phyloP scores from a whole-genome alignment of 176 grass and related monocot genomes.

The Aegilops umbellulata region DNA sequence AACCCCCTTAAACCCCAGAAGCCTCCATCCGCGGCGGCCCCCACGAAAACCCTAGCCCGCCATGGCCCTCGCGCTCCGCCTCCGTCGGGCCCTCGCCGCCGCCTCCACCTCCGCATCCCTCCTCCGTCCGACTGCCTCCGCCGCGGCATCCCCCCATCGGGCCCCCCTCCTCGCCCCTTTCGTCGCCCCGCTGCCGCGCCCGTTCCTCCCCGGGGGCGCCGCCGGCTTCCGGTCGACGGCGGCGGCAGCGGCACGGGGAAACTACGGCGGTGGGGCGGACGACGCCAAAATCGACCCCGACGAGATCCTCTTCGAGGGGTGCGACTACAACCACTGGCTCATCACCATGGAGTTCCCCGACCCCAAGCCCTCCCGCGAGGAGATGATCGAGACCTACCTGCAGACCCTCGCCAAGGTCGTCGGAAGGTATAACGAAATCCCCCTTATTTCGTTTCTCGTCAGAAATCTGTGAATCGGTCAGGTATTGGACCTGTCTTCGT shows the following conservation, averaged over 20 bases:
- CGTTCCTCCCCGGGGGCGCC: background rate
- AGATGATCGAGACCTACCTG: conserved; percentile 95
- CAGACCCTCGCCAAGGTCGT: conserved; percentile 90
- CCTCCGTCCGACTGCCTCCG: conserved; percentile 1
- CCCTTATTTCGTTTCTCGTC: background rate
- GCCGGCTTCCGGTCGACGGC: conserved; percentile 60
- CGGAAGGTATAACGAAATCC: conserved; percentile 48
- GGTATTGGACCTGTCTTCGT: background rate
- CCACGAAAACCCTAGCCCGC: conserved; percentile 42
- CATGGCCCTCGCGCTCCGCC: conserved; percentile 77
- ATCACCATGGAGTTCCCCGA: conserved; percentile 98
- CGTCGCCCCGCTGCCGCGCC: background rate
- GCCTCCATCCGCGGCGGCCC: background rate
- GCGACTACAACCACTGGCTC: conserved; percentile 98
- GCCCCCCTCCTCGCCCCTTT: background rate
- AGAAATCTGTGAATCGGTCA: background rate
- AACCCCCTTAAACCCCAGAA: conserved; percentile 31
- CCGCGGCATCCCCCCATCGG: background rate
- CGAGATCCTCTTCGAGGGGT: conserved; percentile 90
- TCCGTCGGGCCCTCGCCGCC: conserved; percentile 62
- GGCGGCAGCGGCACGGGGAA: conserved; percentile 34
- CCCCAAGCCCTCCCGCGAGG: conserved; percentile 79
- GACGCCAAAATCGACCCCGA: conserved; percentile 62
- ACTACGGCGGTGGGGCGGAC: conserved; percentile 29
- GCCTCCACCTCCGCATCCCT: conserved; percentile 40